Percentiles rank a stretch among this genome's conserved stretches.
phyloP scores from a whole-genome alignment of 176 grass and related monocot genomes.

The Elymus sibiricus region DNA sequence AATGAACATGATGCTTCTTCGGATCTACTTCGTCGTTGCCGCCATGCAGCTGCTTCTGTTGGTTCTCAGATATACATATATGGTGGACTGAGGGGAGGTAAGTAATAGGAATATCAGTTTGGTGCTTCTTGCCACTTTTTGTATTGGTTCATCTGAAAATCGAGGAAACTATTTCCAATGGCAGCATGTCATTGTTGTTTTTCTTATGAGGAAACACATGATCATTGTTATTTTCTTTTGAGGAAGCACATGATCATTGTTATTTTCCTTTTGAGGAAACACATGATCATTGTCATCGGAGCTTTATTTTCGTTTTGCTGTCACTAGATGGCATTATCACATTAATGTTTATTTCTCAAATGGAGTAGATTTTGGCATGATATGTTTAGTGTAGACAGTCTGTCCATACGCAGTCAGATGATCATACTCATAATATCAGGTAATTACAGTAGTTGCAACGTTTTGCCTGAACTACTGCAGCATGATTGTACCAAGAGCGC shows the following conservation, averaged over 20 bases:
- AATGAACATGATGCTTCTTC: conserved; percentile 78
- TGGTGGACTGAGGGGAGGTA: conserved; percentile 97
- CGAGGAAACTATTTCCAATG: not conserved
- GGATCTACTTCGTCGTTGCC: conserved; percentile 90
- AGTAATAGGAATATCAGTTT: conserved; percentile 1
- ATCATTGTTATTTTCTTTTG: not conserved
- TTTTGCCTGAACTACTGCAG: not conserved
- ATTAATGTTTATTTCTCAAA: not conserved
- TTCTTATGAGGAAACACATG: not conserved
- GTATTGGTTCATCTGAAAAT: conserved; percentile 5
- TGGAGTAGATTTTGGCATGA: not conserved
- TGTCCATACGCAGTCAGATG: conserved; percentile 5
- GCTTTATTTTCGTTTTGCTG: not conserved
- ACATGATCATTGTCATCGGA: not conserved
- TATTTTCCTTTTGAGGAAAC: not conserved
- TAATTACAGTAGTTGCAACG: not conserved
- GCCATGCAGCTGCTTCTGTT: conserved; percentile 86
- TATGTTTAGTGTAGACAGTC: conserved; percentile 14
- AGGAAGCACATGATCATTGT: not conserved
- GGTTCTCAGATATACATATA: conserved; percentile 85
- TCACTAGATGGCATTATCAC: not conserved
- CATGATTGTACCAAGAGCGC: not conserved
- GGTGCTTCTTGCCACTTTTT: conserved; percentile 1
- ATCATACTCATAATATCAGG: conserved; percentile 19
- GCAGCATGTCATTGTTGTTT: not conserved